Percentiles rank a stretch among this genome's conserved stretches.
Evolutionary conservation across 768 basidiomycete species (phyloP).

Genomic region (Clathrus columnatus): DNA sequence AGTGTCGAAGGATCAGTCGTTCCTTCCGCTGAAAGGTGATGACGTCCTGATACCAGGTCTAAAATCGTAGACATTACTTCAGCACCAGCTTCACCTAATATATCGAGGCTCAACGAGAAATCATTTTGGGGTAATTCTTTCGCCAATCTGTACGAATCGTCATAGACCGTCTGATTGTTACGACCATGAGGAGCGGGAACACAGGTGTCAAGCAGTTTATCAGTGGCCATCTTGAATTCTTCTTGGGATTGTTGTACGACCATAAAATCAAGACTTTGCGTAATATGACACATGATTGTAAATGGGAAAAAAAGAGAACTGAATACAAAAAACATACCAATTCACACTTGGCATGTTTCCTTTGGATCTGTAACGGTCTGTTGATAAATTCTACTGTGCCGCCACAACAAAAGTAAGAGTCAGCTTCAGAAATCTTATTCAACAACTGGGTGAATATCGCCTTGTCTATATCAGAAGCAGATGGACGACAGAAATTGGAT

Average conservation of each 20-base stretch:
- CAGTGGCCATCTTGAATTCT: not conserved
- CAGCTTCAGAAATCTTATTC: too few relatives aligned
- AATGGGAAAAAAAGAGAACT: too few relatives aligned
- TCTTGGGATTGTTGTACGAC: not conserved
- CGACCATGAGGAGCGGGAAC: slow-evolving; percentile 34
- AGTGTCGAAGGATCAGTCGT: slow-evolving; percentile 13
- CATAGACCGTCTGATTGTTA: slow-evolving; percentile 29
- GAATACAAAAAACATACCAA: too few relatives aligned
- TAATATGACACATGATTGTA: not conserved
- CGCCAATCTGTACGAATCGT: slow-evolving; percentile 38
- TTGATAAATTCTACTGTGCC: too few relatives aligned
- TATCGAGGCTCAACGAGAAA: slow-evolving; percentile 29
- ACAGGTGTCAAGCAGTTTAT: slow-evolving; percentile 26
- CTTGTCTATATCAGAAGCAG: not conserved
- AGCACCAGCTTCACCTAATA: slow-evolving; percentile 17
- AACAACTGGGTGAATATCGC: too few relatives aligned
- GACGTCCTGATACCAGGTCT: slow-evolving; percentile 15
- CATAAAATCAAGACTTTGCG: not conserved
- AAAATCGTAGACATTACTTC: slow-evolving; percentile 17
- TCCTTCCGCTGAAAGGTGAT: slow-evolving; percentile 17
- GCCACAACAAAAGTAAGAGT: too few relatives aligned
- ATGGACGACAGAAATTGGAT: too few relatives aligned
- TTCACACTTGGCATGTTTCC: not conserved
- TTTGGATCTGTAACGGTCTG: not conserved
- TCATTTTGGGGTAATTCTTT: slow-evolving; percentile 32